Conservation (phyloP, 2,329 filamentous ascomycete genomes). For the Penicillium sp. region DNA sequence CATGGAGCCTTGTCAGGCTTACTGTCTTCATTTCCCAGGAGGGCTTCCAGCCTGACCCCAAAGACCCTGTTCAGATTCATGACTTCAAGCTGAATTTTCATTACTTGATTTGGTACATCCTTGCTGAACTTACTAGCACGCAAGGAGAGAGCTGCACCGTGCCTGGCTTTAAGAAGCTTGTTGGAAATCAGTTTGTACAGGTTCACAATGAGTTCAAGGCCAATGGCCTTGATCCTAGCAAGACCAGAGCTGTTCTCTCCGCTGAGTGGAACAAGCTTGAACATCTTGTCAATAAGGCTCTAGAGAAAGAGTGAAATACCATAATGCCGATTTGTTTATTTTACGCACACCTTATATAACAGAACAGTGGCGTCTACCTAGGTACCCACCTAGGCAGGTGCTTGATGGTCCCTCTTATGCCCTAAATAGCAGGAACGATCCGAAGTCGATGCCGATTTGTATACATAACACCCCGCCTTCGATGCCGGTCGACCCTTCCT, state of each 20-base stretch:
- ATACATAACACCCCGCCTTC: background rate
- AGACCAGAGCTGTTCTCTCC: conserved; percentile 22
- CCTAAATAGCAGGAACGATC: background rate
- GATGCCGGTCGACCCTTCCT: background rate
- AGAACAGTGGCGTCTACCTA: background rate
- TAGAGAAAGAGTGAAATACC: conserved; percentile 26
- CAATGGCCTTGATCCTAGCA: conserved; percentile 27
- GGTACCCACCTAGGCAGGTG: too few relatives aligned
- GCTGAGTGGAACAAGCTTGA: conserved; percentile 53
- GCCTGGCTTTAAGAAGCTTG: conserved; percentile 30
- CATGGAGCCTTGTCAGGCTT: conserved; percentile 34
- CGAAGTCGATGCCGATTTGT: background rate
- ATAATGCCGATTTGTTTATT: background rate
- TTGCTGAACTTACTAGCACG: conserved; percentile 27
- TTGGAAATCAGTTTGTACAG: conserved; percentile 25
- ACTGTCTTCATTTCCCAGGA: conserved; percentile 28
- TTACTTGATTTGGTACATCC: conserved; percentile 35
- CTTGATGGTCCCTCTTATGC: background rate
- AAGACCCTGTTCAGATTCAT: conserved; percentile 18
- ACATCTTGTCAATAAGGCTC: conserved; percentile 25
- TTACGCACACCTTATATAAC: background rate
- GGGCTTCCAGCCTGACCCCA: conserved; percentile 17
- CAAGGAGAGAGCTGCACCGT: conserved; percentile 28
- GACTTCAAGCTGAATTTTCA: conserved; percentile 29
- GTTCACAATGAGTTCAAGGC: conserved; percentile 27